Conservation (phyloP, 805 yeast species). For the Saturnispora bothae region DNA sequence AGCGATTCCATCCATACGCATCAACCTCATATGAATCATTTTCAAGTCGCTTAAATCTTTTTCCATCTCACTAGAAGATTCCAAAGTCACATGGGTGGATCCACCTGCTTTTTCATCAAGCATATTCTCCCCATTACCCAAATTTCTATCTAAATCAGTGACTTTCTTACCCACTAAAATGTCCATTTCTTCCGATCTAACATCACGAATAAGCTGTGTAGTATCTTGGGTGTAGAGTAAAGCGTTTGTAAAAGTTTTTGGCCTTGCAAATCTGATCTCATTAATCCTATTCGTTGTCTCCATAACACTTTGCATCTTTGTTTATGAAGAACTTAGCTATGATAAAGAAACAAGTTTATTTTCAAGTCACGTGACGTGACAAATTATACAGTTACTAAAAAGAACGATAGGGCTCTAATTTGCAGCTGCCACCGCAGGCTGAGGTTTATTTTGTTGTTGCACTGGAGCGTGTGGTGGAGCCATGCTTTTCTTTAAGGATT, state of each 20-base stretch:
- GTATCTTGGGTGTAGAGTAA: constrained; percentile 11
- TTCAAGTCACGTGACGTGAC: too few relatives aligned
- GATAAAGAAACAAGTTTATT: too few relatives aligned
- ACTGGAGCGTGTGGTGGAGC: not conserved
- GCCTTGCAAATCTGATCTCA: constrained; percentile 3
- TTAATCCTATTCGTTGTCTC: not conserved
- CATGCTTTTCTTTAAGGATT: constrained; percentile 7
- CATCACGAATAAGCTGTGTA: constrained; percentile 12
- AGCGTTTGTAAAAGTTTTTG: constrained; percentile 12
- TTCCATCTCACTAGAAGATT: too few relatives aligned
- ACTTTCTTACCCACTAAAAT: constrained; percentile 10
- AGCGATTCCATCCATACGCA: too few relatives aligned
- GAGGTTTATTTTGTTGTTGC: not conserved
- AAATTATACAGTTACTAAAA: not conserved
- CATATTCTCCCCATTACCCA: constrained; percentile 5
- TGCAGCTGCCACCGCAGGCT: not conserved
- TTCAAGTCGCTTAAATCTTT: too few relatives aligned
- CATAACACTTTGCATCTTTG: constrained; percentile 1
- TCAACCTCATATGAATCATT: too few relatives aligned
- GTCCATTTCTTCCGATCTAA: constrained; percentile 11
- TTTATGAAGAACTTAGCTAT: too few relatives aligned
- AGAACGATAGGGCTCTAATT: not conserved
- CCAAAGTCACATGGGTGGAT: too few relatives aligned
- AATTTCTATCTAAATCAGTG: constrained; percentile 10
- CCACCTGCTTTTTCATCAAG: too few relatives aligned